Evolutionary conservation across 2,329 filamentous ascomycete genomes (phyloP), one percentile per base, ranked within the genome.

Genomic region (Catunica adiposa): DNA sequence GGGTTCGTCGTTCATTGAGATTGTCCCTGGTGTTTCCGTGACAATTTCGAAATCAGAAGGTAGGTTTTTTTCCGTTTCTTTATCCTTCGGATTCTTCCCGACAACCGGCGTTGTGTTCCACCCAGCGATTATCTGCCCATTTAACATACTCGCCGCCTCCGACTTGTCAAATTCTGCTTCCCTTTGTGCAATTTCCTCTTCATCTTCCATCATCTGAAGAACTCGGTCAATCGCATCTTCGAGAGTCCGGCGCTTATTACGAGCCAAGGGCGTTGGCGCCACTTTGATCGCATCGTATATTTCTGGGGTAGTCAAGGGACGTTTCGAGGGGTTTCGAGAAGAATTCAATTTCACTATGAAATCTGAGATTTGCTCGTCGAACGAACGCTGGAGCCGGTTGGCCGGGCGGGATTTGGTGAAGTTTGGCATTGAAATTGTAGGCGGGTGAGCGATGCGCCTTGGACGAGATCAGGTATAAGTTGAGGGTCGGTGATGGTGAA

Each of bases 161-260:
- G 59, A 58, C 14, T 63, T 59, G 17, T 55, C 51, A 17, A 42
- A 46, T 6, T 56, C 47, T 47, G 56, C 54, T 26, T 59, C 55
- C 25, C 61, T 62, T 1, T 59, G 60, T 7, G 51, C 37, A 22
- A 59, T 57, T 26, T 69, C 66, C 9, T 63, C 65, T 61, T 64
- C 74, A 61, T 86, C 79, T 61, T 82, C 83, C 3, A 90, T 72
- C 17, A 88, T 79, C 6, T 82, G 78, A 15, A 96, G 70, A 0
- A 89, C 87, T 6, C 87, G 76, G 59, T 94, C 88, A 60, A 97
- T 87, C 37, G 85, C 84, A 60, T 92, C 86, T 66, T 95, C 86
- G 1, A 97, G 70, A 0, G 84, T 73, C 59, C 82, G 83, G 67
- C 92, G 94, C 40, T 87, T 88, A 61, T 85, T 81, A 22, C 92